Evolutionary conservation across 2,329 filamentous ascomycete species (phyloP).

Genomic region (Aspergillus pseudoterreus): DNA sequence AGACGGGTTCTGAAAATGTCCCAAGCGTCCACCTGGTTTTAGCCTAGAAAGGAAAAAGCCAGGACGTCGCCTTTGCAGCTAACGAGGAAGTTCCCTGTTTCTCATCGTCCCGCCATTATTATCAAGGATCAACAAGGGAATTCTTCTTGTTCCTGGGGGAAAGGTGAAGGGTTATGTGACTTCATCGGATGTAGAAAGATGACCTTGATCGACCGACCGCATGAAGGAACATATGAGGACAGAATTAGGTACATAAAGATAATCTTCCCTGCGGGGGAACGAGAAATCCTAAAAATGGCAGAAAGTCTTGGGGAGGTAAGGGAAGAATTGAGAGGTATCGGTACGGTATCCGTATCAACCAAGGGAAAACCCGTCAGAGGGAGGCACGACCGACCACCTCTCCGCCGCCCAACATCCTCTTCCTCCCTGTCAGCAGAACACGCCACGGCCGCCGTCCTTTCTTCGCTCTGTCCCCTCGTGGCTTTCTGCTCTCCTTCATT

Average conservation of each 20-base stretch:
- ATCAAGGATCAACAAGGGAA: neutral
- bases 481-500: conserved; percentile 16
- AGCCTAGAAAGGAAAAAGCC: neutral
- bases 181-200: too few species aligned
- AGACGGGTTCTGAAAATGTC: too few species aligned
- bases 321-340: too few species aligned
- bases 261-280: too few species aligned
- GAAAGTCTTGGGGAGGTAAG: too few species aligned
- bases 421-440: conserved; percentile 31
- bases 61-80: neutral
- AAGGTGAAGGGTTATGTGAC: neutral
- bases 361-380: neutral
- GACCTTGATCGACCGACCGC: too few species aligned
- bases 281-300: too few species aligned
- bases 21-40: too few species aligned
- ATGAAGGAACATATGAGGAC: too few species aligned
- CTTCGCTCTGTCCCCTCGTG: conserved; percentile 11
- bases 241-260: too few species aligned
- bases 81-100: neutral
- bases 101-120: neutral
- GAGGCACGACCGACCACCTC: conserved; percentile 19
- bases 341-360: neutral
- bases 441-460: conserved; percentile 14
- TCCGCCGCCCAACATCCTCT: conserved; percentile 19
- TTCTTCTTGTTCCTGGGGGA: neutral